These are phyloP conservation scores for Colletotrichum coccodes DNA, from an alignment of 2,329 filamentous ascomycete species.

Conservation along the genomic window DNA sequence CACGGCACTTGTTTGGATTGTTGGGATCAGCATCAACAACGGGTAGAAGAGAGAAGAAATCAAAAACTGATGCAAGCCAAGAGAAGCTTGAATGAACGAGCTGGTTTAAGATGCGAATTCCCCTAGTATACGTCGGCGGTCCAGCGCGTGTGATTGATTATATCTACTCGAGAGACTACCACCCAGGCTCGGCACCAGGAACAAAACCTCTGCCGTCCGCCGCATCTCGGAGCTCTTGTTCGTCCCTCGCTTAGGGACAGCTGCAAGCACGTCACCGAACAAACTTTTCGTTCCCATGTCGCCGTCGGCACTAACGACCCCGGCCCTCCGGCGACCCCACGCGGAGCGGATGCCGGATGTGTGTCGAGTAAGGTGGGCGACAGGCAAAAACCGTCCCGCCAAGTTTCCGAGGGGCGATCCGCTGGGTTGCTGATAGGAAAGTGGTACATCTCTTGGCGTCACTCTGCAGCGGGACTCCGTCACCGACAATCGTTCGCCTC, in stretches of 20 bases:
- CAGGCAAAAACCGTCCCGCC: neutral
- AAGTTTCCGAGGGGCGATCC: neutral
- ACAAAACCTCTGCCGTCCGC: neutral
- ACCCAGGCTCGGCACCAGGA: too few species aligned
- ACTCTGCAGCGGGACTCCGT: neutral
- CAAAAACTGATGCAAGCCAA: too few species aligned
- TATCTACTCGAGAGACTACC: too few species aligned
- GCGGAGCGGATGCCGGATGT: neutral
- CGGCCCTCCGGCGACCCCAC: conserved; percentile 6
- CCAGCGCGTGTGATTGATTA: too few species aligned
- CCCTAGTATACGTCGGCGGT: too few species aligned
- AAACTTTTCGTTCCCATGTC: neutral
- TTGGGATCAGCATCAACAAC: too few species aligned
- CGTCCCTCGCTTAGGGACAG: neutral
- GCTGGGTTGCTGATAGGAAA: neutral
- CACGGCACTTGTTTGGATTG: too few species aligned
- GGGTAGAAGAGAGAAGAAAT: too few species aligned
- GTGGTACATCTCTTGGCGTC: conserved; percentile 1
- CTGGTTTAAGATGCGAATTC: too few species aligned
- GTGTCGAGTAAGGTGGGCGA: neutral
- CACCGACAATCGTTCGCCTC: neutral
- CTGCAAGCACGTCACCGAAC: neutral
- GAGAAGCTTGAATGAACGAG: too few species aligned
- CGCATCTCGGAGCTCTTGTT: too few species aligned
- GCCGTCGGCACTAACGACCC: neutral